Conservation (phyloP, 345 rosid species). For the Dipteronia sinensis region DNA sequence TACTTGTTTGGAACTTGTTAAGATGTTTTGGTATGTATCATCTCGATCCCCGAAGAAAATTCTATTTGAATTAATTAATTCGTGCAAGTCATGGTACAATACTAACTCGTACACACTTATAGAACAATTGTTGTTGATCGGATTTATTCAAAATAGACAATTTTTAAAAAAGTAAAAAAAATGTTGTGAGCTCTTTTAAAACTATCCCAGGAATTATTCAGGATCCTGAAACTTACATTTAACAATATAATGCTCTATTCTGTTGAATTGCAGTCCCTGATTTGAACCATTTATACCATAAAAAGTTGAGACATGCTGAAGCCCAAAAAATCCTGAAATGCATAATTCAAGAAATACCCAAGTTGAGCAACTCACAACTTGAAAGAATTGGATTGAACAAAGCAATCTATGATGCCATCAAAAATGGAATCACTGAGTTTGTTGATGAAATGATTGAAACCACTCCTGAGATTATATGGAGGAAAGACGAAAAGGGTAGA, state of each 20-base stretch:
- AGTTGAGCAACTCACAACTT: not conserved
- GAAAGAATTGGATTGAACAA: conserved; percentile 14
- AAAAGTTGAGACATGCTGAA: conserved; percentile 8
- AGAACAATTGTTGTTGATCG: too few species aligned
- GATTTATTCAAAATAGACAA: too few species aligned
- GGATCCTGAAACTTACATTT: not conserved
- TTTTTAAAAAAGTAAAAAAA: too few species aligned
- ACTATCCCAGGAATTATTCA: too few species aligned
- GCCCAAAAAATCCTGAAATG: conserved; percentile 4
- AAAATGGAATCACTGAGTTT: conserved; percentile 23
- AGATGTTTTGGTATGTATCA: not conserved
- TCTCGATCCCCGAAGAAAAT: too few species aligned
- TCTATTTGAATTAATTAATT: not conserved
- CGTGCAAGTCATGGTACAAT: not conserved
- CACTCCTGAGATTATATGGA: conserved; percentile 25
- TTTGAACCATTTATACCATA: not conserved
- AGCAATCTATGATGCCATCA: conserved; percentile 23
- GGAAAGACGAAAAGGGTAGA: conserved; percentile 17
- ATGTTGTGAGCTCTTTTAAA: too few species aligned
- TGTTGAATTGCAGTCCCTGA: conserved; percentile 1
- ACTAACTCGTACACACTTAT: too few species aligned
- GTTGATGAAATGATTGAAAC: conserved; percentile 11
- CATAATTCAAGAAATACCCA: conserved; percentile 12
- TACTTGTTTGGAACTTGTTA: not conserved
- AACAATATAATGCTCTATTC: not conserved